Percentiles rank a stretch among this genome's conserved stretches.
These are phyloP conservation scores for Rhinocladiella similis DNA, from an alignment of 2,329 filamentous ascomycete species.

Conservation along the genomic window DNA sequence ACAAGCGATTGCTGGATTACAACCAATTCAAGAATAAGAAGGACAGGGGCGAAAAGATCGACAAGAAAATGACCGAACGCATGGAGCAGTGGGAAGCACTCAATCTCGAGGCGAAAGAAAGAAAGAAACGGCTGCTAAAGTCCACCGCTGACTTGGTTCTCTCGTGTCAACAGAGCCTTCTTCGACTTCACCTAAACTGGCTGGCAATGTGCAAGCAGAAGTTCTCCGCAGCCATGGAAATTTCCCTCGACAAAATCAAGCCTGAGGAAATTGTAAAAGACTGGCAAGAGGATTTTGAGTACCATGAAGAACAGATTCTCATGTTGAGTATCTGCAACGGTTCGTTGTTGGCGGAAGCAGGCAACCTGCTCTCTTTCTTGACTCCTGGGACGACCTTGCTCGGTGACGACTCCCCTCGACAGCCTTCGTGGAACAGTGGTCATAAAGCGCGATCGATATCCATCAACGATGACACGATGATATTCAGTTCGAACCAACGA, in stretches of 20 bases:
- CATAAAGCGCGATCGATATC: constrained; percentile 36
- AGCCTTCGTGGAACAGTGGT: constrained; percentile 51
- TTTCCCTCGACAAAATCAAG: constrained; percentile 68
- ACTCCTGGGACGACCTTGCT: constrained; percentile 51
- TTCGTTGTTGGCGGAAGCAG: constrained; percentile 58
- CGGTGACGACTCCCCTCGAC: constrained; percentile 42
- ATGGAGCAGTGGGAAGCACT: constrained; percentile 88
- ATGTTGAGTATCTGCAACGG: constrained; percentile 79
- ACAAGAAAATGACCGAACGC: constrained; percentile 79
- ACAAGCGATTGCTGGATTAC: constrained; percentile 88
- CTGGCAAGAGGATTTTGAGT: constrained; percentile 77
- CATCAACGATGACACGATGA: constrained; percentile 54
- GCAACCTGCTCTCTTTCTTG: constrained; percentile 61
- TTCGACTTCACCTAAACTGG: constrained; percentile 82
- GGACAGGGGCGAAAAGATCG: constrained; percentile 78
- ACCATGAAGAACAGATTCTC: constrained; percentile 70
- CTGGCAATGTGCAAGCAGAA: constrained; percentile 73
- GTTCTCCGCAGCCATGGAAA: constrained; percentile 58
- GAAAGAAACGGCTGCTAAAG: constrained; percentile 79
- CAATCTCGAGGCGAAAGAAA: constrained; percentile 90
- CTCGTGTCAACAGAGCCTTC: constrained; percentile 77
- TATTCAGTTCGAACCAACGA: constrained; percentile 39
- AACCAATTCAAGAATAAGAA: constrained; percentile 77
- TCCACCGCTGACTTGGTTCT: constrained; percentile 83
- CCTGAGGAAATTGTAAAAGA: constrained; percentile 71